phyloP scores from a whole-genome alignment of 2,329 filamentous ascomycete genomes.

The Dendrostoma leiphaemia region DNA sequence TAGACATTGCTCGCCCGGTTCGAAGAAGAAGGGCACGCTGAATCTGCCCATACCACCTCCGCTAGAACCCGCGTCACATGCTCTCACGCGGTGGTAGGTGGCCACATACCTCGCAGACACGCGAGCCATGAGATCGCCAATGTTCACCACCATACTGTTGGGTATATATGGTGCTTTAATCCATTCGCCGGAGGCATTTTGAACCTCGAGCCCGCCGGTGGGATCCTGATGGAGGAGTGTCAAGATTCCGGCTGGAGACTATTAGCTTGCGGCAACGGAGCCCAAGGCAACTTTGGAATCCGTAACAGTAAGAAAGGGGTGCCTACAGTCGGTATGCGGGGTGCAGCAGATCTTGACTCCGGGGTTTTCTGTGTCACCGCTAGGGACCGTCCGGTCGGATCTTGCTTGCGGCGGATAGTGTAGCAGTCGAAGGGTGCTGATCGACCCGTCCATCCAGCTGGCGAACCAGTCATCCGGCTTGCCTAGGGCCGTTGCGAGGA shows the following conservation, averaged over 20 bases:
- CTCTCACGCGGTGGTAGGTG: slow-evolving; percentile 5
- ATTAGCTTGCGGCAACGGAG: too few species aligned
- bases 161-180: slow-evolving; percentile 18
- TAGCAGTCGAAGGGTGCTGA: slow-evolving; percentile 13
- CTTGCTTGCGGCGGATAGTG: slow-evolving; percentile 21
- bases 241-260: not conserved
- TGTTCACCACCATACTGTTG: slow-evolving; percentile 13
- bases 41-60: not conserved
- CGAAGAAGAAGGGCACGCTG: slow-evolving; percentile 3
- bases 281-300: too few species aligned
- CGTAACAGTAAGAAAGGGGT: too few species aligned
- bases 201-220: not conserved
- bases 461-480: not conserved
- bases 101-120: slow-evolving; percentile 15
- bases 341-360: not conserved
- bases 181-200: slow-evolving; percentile 13
- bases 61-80: not conserved
- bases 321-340: not conserved
- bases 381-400: not conserved
- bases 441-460: slow-evolving; percentile 2
- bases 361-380: not conserved
- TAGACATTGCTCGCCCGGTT: not conserved
- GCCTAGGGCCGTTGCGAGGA: not conserved
- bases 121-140: slow-evolving; percentile 18
- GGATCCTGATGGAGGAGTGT: not conserved